Percentiles rank a stretch among this genome's conserved stretches.
Evolutionary conservation across 768 basidiomycete genomes (phyloP).

Genomic region (Obba rivulosa): DNA sequence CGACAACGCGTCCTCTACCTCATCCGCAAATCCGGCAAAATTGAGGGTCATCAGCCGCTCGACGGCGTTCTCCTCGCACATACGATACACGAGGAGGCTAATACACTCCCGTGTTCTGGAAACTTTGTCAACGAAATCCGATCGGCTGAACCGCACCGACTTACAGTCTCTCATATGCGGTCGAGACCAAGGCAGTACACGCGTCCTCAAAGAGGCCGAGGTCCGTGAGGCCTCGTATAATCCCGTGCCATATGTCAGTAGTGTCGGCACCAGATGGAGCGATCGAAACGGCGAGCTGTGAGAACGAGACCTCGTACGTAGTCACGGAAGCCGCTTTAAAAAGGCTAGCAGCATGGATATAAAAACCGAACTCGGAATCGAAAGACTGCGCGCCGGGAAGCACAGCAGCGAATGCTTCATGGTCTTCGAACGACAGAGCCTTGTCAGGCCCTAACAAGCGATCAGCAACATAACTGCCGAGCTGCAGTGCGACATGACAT

Average conservation of each 20-base stretch:
- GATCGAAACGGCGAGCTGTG: conserved; percentile 74
- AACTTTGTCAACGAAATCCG: background rate
- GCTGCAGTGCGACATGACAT: conserved; percentile 20
- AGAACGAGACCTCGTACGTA: conserved; percentile 65
- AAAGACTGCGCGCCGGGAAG: conserved; percentile 54
- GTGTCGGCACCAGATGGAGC: conserved; percentile 50
- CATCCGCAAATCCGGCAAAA: conserved; percentile 78
- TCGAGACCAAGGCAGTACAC: conserved; percentile 69
- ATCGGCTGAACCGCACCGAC: conserved; percentile 26
- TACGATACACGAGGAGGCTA: conserved; percentile 77
- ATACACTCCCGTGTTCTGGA: conserved; percentile 77
- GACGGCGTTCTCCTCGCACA: conserved; percentile 88
- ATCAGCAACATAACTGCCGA: conserved; percentile 4
- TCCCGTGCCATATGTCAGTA: conserved; percentile 69
- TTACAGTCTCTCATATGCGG: conserved; percentile 75
- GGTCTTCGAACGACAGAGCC: conserved; percentile 53
- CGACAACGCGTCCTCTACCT: conserved; percentile 82
- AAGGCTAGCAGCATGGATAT: conserved; percentile 68
- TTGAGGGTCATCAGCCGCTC: conserved; percentile 75
- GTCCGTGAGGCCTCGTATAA: conserved; percentile 72
- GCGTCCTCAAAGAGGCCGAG: conserved; percentile 81
- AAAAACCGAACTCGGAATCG: conserved; percentile 66
- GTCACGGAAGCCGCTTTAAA: conserved; percentile 58
- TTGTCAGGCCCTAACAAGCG: conserved; percentile 39
- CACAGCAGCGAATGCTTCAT: conserved; percentile 54